Evolutionary conservation across 768 basidiomycete species (phyloP), one percentile per base, ranked within the genome.

Genomic region (Serendipita sp.): DNA sequence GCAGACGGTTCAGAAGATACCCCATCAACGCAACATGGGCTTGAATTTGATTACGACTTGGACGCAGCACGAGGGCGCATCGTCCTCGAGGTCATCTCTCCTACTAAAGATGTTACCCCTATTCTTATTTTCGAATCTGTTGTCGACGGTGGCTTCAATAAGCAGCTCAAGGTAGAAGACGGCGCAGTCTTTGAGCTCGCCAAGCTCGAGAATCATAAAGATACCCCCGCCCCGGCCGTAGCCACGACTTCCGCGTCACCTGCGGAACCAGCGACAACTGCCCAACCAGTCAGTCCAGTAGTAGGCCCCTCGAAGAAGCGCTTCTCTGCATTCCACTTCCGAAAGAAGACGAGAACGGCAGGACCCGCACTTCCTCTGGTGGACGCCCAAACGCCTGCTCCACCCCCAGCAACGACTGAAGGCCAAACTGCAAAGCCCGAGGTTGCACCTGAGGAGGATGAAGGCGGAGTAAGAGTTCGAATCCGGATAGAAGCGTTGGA

Each of bases 21-120:
- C 37, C 72, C 78, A 44, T 72, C 40, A 36, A 33, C 64, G 27
- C 83, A 84, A 62, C 89, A 92, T 69, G 83, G 84, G 16, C 78
- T 95, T 65, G 91, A 91, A 71, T 97, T 96, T 73, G 86, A 88
- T 71, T 97, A 88, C 73, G 93, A 97, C 71, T 90, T 88, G 67
- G 90, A 92, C 65, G 84, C 91, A 0, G 86, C 92, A 5, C 87
- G 85, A 69, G 91, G 91, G 69, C 81, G 80, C 23, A 83, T 96
- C 65, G 83, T 84, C 43, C 81, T 96, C 18, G 80, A 88, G 66
- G 84, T 91, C 53, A 76, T 89, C 37, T 76, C 91, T 0, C 80
- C 85, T 3, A 80, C 84, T 1, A 64, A 64, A 27, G 69, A 67
- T 52, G 67, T 66, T 31, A 77, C 80, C 34, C 83, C 67, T 43